Conservation (phyloP, 345 rosid genomes). For the Melaleuca quinquenervia region DNA sequence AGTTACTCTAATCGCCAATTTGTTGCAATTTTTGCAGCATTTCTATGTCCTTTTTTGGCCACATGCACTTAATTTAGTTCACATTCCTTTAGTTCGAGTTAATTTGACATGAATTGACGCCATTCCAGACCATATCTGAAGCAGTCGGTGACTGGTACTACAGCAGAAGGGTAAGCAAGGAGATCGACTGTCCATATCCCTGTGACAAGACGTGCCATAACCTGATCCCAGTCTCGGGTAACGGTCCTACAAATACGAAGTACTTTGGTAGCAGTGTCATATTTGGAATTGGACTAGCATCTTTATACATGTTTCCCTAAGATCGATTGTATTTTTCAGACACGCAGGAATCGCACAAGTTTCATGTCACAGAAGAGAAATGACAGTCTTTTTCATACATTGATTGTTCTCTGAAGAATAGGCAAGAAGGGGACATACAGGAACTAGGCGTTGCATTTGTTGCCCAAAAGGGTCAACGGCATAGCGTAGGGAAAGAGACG, state of each 20-base stretch:
- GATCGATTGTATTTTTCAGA: background rate
- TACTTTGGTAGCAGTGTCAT: background rate
- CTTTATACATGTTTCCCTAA: background rate
- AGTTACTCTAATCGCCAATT: background rate
- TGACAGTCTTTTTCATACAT: background rate
- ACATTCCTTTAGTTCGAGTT: background rate
- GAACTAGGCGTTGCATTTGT: background rate
- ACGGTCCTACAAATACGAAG: background rate
- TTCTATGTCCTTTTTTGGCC: background rate
- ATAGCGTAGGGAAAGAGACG: background rate
- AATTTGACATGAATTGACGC: background rate
- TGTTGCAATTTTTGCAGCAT: background rate
- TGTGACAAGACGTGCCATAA: constrained; percentile 66
- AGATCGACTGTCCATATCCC: constrained; percentile 72
- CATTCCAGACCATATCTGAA: constrained; percentile 60
- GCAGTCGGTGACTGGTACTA: constrained; percentile 96
- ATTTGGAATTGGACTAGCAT: background rate
- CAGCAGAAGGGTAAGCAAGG: constrained; percentile 37
- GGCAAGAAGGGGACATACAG: background rate
- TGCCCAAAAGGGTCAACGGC: background rate
- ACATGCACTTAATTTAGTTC: background rate
- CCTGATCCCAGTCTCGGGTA: constrained; percentile 16
- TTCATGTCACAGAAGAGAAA: background rate
- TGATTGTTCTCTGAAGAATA: background rate
- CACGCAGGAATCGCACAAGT: background rate